Base-by-base conservation (phyloP, 2,329 filamentous ascomycete genomes). In the Penicillium expansum region DNA sequence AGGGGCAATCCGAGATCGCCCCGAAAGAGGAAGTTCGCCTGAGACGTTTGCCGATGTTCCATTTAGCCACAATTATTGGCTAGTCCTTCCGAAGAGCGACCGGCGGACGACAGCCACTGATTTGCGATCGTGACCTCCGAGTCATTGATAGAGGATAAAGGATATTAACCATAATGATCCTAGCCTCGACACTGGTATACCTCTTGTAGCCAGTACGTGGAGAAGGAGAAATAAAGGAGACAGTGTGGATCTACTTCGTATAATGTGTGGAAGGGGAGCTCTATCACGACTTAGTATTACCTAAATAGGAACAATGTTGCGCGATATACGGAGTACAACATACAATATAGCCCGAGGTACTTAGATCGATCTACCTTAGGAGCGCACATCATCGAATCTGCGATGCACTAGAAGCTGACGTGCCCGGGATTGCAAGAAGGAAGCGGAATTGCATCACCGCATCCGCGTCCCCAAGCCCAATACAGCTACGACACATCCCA, bases 21-120 rank as follows among this genome's bases (percentile, higher is more conserved):
- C 64, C 64, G 59, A 60, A 66, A 58, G 27, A 62, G 64, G 64
- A 65, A 65, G 61, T 42, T 62, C 57, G 55, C 37, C 44, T 49
- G 61, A 65, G 61, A 51, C 45, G 48, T 39, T 45, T 50, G 14
- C 37, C 37, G 42, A 20, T 27, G 3, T 52, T 7, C 20, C 27
- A 11, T 43, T 45, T 24, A 44, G 11, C 27, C 33, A 22, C 18
- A n/a, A 47, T 57, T 59, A 56, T 62, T 63, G 61, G 61, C 47
- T 47, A 33, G 38, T 56, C 54, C 48, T 42, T 56, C 48, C 48
- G 54, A 56, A 37, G 29, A 42, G 47, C 32, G 18, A 22, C n/a
- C 38, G 37, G 52, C 10, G 13, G 43, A 41, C 41, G 47, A 56
- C 18, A 37, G 33, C 53, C 53, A 56, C 24, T 56, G 47, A 39